phyloP scores from a whole-genome alignment of 352 stramenopile species.

The Phytophthora tubulina region DNA sequence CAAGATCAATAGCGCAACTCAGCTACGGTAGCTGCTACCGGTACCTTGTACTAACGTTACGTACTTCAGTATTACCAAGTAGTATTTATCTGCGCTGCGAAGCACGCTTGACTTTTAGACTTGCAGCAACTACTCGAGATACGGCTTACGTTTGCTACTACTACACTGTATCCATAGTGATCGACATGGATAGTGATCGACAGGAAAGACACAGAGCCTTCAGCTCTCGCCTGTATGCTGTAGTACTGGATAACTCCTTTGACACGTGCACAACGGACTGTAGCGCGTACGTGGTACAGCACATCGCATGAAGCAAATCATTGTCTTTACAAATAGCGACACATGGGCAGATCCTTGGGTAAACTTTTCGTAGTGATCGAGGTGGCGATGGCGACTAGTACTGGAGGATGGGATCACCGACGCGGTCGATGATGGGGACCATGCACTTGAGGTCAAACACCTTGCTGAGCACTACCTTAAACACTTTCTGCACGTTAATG shows the following conservation, averaged over 20 bases:
- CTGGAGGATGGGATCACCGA: conserved; percentile 93
- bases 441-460: conserved; percentile 96
- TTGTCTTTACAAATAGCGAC: conserved; percentile 28
- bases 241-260: neutral
- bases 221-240: no score
- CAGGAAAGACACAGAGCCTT: no score
- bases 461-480: conserved; percentile 95
- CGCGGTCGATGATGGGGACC: conserved; percentile 92
- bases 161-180: no score
- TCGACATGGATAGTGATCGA: no score
- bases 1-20: neutral
- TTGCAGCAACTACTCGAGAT: no score
- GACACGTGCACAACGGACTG: neutral
- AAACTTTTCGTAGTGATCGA: conserved; percentile 21
- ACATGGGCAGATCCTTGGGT: conserved; percentile 13
- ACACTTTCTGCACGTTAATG: conserved; percentile 97
- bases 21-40: no score
- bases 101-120: no score
- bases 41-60: no score
- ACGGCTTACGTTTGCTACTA: no score
- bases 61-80: no score
- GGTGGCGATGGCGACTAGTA: conserved; percentile 58
- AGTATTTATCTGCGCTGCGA: no score
- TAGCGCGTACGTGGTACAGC: conserved; percentile 1
- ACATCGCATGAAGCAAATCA: conserved; percentile 15